Percentiles rank a stretch among this genome's conserved stretches.
Conservation (phyloP, 495 filamentous ascomycete species). For the Xylaria venustula region DNA sequence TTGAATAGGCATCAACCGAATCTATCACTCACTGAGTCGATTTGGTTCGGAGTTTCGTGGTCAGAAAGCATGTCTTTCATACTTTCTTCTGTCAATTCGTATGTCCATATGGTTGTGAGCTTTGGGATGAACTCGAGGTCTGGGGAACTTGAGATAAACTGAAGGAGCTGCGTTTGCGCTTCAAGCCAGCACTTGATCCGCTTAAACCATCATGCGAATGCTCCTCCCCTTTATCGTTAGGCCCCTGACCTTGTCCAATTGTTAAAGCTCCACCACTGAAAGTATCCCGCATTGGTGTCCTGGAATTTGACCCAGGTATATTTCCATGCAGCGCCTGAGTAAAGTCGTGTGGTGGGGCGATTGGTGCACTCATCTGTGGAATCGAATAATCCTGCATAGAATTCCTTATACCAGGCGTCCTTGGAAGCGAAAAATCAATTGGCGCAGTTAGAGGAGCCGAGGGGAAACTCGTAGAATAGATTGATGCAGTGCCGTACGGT, state of each 20-base stretch:
- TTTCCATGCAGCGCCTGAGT: constrained; percentile 49
- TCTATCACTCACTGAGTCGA: not conserved
- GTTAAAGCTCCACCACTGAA: constrained; percentile 40
- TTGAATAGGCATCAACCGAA: not conserved
- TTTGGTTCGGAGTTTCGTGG: not conserved
- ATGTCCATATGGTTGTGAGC: constrained; percentile 30
- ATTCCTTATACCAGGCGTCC: constrained; percentile 41
- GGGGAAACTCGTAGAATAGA: constrained; percentile 51
- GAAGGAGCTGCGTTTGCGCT: constrained; percentile 51
- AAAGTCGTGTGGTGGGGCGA: constrained; percentile 53
- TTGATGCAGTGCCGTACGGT: constrained; percentile 42
- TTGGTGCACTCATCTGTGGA: constrained; percentile 56
- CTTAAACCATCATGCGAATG: constrained; percentile 38
- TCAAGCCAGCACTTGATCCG: constrained; percentile 35
- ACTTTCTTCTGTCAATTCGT: constrained; percentile 7
- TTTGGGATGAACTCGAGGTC: constrained; percentile 22
- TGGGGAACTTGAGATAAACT: constrained; percentile 28
- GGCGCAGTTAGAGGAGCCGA: constrained; percentile 54
- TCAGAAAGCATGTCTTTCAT: not conserved
- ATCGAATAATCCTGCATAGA: constrained; percentile 51
- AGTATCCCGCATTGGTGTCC: constrained; percentile 47
- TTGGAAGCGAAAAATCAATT: constrained; percentile 51
- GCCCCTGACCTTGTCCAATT: constrained; percentile 35
- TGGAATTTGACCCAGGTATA: constrained; percentile 35
- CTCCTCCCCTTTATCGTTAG: constrained; percentile 36